These are phyloP conservation scores for Suhomyces xylopsoci DNA, from an alignment of 805 yeast species.

Conservation along the genomic window DNA sequence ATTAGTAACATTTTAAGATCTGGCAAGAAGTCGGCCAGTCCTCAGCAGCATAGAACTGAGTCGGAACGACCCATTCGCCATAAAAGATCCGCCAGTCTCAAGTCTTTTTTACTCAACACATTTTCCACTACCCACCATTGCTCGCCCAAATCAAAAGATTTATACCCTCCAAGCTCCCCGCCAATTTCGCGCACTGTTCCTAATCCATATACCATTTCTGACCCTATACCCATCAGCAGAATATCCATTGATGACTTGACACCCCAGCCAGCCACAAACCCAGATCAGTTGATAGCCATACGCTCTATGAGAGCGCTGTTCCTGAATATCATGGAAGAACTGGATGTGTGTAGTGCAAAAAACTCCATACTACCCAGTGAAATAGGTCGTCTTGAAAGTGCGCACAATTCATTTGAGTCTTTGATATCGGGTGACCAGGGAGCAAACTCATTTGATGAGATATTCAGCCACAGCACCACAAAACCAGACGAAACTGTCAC, in stretches of 20 bases:
- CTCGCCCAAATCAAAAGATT: not conserved
- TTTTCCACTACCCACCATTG: not conserved
- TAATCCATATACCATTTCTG: not conserved
- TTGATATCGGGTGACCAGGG: not conserved
- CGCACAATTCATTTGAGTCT: not conserved
- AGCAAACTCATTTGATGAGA: slow-evolving; percentile 11
- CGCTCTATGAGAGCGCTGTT: slow-evolving; percentile 2
- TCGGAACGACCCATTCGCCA: not conserved
- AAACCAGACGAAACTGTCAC: slow-evolving; percentile 8
- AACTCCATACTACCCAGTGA: not conserved
- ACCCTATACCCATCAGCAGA: not conserved
- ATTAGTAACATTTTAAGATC: slow-evolving; percentile 1
- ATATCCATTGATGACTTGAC: not conserved
- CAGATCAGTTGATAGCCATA: not conserved
- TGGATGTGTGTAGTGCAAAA: not conserved
- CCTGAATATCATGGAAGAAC: slow-evolving; percentile 2
- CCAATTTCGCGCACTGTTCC: not conserved
- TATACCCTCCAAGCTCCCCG: not conserved
- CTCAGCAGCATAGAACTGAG: not conserved
- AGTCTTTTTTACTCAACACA: not conserved
- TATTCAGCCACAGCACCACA: slow-evolving; percentile 16
- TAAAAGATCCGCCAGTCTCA: slow-evolving; percentile 1
- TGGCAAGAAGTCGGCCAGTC: not conserved
- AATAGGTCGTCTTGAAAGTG: not conserved
- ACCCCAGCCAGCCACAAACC: not conserved